Conservation (phyloP, 352 stramenopile species). For the Bremia lactucae region DNA sequence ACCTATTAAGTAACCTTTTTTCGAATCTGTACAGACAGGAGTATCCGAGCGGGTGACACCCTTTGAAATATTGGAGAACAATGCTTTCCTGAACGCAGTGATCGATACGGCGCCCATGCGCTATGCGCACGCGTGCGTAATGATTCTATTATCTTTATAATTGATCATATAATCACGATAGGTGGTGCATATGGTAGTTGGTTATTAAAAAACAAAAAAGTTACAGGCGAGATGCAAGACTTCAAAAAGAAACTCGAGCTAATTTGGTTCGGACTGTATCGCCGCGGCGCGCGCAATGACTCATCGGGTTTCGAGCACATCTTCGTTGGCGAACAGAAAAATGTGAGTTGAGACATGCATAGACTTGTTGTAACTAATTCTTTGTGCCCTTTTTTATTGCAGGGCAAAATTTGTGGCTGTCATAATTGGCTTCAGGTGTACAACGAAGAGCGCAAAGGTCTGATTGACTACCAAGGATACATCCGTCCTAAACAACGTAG, state of each 20-base stretch:
- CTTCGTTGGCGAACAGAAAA: conserved; percentile 92
- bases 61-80: conserved; percentile 85
- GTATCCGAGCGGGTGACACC: conserved; percentile 76
- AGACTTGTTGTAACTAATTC: neutral
- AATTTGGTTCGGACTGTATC: conserved; percentile 94
- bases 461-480: conserved; percentile 90
- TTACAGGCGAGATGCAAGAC: conserved; percentile 46
- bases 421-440: conserved; percentile 98
- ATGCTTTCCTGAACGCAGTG: conserved; percentile 87
- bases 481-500: conserved; percentile 83
- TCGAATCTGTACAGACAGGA: conserved; percentile 43
- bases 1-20: neutral
- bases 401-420: conserved; percentile 86
- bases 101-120: conserved; percentile 90
- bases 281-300: conserved; percentile 75
- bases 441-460: conserved; percentile 88
- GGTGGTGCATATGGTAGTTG: conserved; percentile 33
- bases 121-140: conserved; percentile 83
- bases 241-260: conserved; percentile 89
- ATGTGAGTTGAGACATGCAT: conserved; percentile 39
- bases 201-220: conserved; percentile 81
- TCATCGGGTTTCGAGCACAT: conserved; percentile 95
- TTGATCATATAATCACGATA: no score
- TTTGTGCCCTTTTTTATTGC: neutral
- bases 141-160: no score